Base-by-base conservation (phyloP, 208 protist species). In the Crithidia sp. region DNA sequence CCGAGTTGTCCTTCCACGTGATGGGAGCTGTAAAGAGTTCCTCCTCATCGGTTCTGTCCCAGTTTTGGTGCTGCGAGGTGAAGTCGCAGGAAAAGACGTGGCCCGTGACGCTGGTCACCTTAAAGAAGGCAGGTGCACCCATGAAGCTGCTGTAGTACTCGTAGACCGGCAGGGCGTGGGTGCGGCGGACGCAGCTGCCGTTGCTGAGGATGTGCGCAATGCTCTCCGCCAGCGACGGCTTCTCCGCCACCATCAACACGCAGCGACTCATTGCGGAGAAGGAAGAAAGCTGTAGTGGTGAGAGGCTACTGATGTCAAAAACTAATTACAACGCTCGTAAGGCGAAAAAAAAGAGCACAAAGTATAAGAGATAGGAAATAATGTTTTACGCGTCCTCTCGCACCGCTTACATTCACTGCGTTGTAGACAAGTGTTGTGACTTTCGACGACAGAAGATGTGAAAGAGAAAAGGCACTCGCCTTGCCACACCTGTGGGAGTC, bases 161-260 rank as follows among this genome's bases (percentile, higher is more conserved):
- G 77, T 93, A 96, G 43, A 98, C 95, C 0, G 90, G 88, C 60
- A 96, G 64, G 43, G 89, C 90, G 17, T 89, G 85, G 8, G 86
- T 79, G 7, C 89, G 85, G 77, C 90, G 91, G 39, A 41, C 68
- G 12, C 85, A 83, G 36, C 79, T 85, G 40, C 92, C 89, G n/a
- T 95, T 85, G 54, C 89, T 96, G 13, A 98, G 80, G 66, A 94
- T 90, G n/a, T 76, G 67, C 14, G 95, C 88, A 45, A 98, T 92
- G 61, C 90, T 92, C 79, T 96, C 86, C 19, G 96, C 96, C 39
- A 98, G 88, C 40, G 90, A 97, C 28, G 95, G 96, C 83, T 98
- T 98, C 83, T 98, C 96, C 17, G 94, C 96, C 67, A 98, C 96
- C 95, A 98, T 98, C 19, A 98, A 73, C 53, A 98, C 86, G 7